These are phyloP conservation scores for Bryoglossum gracile DNA, from an alignment of 495 filamentous ascomycete species.

Conservation along the genomic window DNA sequence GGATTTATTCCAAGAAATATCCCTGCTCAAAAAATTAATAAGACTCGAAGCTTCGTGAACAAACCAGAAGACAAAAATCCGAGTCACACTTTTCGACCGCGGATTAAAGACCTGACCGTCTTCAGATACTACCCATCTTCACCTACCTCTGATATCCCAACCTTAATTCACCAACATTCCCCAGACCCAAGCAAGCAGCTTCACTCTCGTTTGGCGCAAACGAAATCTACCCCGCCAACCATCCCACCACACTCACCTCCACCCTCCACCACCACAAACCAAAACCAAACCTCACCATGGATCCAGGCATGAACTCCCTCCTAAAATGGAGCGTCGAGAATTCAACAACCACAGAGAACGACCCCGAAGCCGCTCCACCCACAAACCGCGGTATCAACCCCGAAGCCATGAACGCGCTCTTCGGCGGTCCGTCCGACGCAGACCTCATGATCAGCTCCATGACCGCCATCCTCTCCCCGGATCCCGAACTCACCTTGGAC, in stretches of 20 bases:
- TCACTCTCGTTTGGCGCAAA: neutral
- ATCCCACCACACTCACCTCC: slow-evolving; percentile 1
- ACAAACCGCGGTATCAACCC: slow-evolving; percentile 46
- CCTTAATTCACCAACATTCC: neutral
- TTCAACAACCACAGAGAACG: slow-evolving; percentile 41
- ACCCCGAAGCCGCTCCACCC: slow-evolving; percentile 35
- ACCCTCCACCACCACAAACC: slow-evolving; percentile 7
- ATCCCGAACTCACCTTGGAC: slow-evolving; percentile 55
- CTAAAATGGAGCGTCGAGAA: slow-evolving; percentile 94
- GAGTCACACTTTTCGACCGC: neutral
- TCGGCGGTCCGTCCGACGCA: slow-evolving; percentile 78
- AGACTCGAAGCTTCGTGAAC: neutral
- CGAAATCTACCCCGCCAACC: neutral
- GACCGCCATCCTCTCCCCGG: slow-evolving; percentile 55
- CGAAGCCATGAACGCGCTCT: slow-evolving; percentile 60
- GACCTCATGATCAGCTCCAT: slow-evolving; percentile 84
- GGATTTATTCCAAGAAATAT: too few relatives aligned
- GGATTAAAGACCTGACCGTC: neutral
- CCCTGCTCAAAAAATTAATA: too few relatives aligned
- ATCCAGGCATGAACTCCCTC: slow-evolving; percentile 52
- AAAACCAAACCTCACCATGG: slow-evolving; percentile 14
- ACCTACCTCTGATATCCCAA: neutral
- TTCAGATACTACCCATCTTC: neutral
- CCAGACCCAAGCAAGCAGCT: neutral
- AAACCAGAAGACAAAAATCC: neutral